phyloP scores from a whole-genome alignment of 176 grass and related monocot genomes.

The Rhynchospora tenuis region DNA sequence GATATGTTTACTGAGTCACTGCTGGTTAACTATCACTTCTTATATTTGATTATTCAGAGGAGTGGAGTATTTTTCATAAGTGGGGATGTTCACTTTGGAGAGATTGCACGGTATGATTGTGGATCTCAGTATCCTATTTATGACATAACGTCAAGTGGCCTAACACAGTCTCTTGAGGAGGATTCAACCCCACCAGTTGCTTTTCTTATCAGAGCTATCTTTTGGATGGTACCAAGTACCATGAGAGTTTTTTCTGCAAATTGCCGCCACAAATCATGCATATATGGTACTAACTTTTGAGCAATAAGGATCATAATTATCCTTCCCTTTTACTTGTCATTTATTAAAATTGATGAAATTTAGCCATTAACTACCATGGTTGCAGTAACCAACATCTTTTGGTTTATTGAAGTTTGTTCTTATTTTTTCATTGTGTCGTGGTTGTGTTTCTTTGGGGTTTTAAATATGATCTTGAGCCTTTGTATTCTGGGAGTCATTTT shows the following conservation, averaged over 20 bases:
- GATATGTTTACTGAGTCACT: not conserved
- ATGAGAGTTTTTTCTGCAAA: conserved; percentile 56
- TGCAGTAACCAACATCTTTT: not conserved
- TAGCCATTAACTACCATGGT: not conserved
- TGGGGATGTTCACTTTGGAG: conserved; percentile 96
- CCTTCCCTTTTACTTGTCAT: not conserved
- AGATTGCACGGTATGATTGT: conserved; percentile 79
- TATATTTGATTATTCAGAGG: conserved; percentile 33
- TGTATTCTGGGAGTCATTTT: not conserved
- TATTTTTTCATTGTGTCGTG: not conserved
- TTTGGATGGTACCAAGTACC: conserved; percentile 48
- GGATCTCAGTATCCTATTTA: conserved; percentile 64
- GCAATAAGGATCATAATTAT: not conserved
- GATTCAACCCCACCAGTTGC: conserved; percentile 37
- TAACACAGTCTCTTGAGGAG: conserved; percentile 79
- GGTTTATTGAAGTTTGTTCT: not conserved
- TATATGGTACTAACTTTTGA: conserved; percentile 52
- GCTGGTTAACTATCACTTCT: not conserved
- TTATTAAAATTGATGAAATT: not conserved
- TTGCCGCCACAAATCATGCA: conserved; percentile 71
- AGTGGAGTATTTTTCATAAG: conserved; percentile 80
- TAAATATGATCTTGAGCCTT: not conserved
- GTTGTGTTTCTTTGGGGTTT: not conserved
- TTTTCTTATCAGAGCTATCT: conserved; percentile 51
- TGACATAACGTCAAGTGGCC: conserved; percentile 91